Evolutionary conservation across 805 yeast genomes (phyloP).

Genomic region (Ogataea zsoltii): DNA sequence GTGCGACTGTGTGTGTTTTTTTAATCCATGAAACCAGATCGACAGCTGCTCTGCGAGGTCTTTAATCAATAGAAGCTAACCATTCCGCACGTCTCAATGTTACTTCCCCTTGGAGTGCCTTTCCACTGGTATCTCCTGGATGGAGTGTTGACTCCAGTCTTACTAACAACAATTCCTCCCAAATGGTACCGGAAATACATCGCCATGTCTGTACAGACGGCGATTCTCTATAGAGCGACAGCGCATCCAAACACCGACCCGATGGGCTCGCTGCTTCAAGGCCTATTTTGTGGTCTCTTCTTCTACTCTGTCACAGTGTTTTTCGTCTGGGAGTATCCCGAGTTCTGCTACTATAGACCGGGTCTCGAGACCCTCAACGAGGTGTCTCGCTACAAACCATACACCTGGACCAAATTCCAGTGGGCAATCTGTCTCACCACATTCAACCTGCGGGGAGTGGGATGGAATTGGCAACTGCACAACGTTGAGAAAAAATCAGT

Average conservation of each 20-base stretch:
- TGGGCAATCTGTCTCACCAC: slow-evolving; percentile 11
- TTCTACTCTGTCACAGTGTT: not conserved
- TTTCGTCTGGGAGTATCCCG: slow-evolving; percentile 7
- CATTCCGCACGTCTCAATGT: too few relatives aligned
- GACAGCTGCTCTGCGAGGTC: too few relatives aligned
- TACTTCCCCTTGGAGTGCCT: not conserved
- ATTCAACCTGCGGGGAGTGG: slow-evolving; percentile 11
- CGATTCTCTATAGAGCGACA: not conserved
- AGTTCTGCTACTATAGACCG: slow-evolving; percentile 3
- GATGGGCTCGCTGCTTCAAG: not conserved
- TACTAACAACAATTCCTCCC: not conserved
- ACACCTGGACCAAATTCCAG: slow-evolving; percentile 4
- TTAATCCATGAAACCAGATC: too few relatives aligned
- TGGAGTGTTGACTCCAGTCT: not conserved
- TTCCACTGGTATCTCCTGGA: not conserved
- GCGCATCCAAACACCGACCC: not conserved
- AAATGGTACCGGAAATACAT: not conserved
- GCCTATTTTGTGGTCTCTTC: not conserved
- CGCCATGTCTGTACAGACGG: not conserved
- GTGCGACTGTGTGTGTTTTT: too few relatives aligned
- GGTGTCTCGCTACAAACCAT: slow-evolving; percentile 1
- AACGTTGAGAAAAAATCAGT: not conserved
- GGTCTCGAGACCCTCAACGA: slow-evolving; percentile 6
- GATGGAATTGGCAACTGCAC: slow-evolving; percentile 12
- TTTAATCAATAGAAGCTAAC: too few relatives aligned